Evolutionary conservation across 1,139 yeast genomes (phyloP), one percentile per base, ranked within the genome.

Genomic region (Yamadazyma siamensis): DNA sequence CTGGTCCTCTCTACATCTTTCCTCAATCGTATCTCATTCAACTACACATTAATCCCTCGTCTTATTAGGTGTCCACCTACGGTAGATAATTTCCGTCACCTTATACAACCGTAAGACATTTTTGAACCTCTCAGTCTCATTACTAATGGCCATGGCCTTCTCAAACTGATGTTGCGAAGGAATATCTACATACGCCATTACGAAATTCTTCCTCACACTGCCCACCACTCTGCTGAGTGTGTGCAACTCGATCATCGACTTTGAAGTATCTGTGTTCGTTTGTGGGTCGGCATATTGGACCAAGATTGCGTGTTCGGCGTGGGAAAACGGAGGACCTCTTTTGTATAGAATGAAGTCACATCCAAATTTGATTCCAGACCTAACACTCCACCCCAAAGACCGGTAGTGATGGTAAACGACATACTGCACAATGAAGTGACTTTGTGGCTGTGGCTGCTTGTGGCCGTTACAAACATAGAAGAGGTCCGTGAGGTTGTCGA

Each of bases 301-400:
- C 44, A 73, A 53, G 2, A 79, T 52, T 4, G 94, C 86, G 53
- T 77, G 86, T 47, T 88, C 96, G 0, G 98, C 97, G 53, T 91
- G 99, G 27, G 82, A 76, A 52, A 89, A 88, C 1, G 96, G 96
- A 7, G 98, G 98, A 0, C 99, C 99, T 35, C 91, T 68, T 34
- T 81, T 77, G 54, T 91, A 91, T 6, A 91, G 62, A 13, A 91
- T 61, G 55, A 67, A 80, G 45, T 89, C 95, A 14, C 86, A 75
- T 2, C 96, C 96, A 56, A 91, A 91, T 52, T 91, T 91, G 35
- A 89, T 75, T 0, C 97, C 98, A 1, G 89, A 76, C 37, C 95
- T 69, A 3, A 81, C 94, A 64, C 97, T 89, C 97, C 97, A 91
- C 0, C 97, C 97, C 20, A 78, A 69, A 0, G 96, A 78, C 32